phyloP scores from a whole-genome alignment of 2,329 filamentous ascomycete species.

The Anisogramma anomala region DNA sequence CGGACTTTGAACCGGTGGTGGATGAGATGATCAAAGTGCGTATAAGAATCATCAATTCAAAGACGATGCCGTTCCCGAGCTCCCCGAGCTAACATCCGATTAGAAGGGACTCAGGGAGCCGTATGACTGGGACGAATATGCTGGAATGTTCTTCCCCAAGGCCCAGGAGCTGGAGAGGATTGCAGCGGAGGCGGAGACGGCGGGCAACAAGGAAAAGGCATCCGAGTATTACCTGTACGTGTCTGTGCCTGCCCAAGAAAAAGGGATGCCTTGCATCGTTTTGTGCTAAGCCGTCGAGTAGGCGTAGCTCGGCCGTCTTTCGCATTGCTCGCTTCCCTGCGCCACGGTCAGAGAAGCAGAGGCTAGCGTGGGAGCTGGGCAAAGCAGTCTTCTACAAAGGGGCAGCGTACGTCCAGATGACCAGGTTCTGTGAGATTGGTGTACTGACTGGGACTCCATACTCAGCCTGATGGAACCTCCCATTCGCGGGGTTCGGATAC shows the following conservation, averaged over 20 bases:
- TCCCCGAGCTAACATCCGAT: background rate
- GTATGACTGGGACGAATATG: slow-evolving; percentile 39
- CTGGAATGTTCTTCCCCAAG: slow-evolving; percentile 48
- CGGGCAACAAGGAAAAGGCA: slow-evolving; percentile 40
- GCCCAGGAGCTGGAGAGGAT: slow-evolving; percentile 44
- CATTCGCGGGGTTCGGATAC: slow-evolving; percentile 49
- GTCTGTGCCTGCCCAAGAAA: background rate
- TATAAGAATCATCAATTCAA: background rate
- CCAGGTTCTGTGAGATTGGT: too few relatives aligned
- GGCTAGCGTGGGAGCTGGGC: slow-evolving; percentile 52
- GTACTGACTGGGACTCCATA: too few relatives aligned
- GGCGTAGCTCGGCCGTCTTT: slow-evolving; percentile 57
- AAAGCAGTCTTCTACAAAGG: slow-evolving; percentile 52
- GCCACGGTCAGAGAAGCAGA: slow-evolving; percentile 26
- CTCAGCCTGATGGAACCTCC: slow-evolving; percentile 41
- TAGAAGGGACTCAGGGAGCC: slow-evolving; percentile 7
- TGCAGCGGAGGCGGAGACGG: slow-evolving; percentile 38
- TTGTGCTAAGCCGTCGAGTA: background rate
- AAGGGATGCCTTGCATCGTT: too few relatives aligned
- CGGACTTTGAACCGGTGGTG: slow-evolving; percentile 62
- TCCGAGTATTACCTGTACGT: slow-evolving; percentile 40
- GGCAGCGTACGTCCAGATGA: background rate
- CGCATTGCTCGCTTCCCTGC: slow-evolving; percentile 60
- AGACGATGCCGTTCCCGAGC: too few relatives aligned
- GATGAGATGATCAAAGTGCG: slow-evolving; percentile 39